Evolutionary conservation across 805 yeast species (phyloP), one percentile per base, ranked within the genome.

Genomic region (Candida gorgasii): DNA sequence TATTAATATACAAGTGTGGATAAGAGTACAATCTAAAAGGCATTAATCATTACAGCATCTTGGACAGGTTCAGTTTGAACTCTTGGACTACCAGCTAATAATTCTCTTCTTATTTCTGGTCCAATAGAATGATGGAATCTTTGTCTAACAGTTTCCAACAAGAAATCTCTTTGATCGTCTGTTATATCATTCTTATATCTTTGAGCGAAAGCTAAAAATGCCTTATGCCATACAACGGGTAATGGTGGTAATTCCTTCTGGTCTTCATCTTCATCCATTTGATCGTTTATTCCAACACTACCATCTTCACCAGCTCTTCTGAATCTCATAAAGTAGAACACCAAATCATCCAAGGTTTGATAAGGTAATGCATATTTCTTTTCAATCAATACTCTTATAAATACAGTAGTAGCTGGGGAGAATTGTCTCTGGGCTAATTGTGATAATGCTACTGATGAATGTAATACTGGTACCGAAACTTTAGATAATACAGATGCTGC

Each of bases 161-260:
- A 70, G 65, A 92, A 89, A 55, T 93, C 99, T 61, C 97, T 79
- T 73, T 93, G 99, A 61, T 93, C 99, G 55, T 89, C 96, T n/a
- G 99, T 93, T 45, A 93, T 88, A 72, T 93, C 99, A 59, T 93
- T 92, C 64, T 92, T 93, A 62, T 93, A 93, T 50, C 97, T 78
- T 69, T 90, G 97, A 26, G 97, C 96, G 70, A 93, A 93, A 1
- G 93, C 84, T 44, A 93, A 73, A 59, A 93, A 86, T 2, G 97
- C 92, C 63, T 92, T 95, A 63, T 95, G 98, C 98, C 99, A 93
- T 27, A 92, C 92, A 13, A 93, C 86, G 6, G 99, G 98, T 59
- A 93, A 74, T 38, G 77, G 78, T 18, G 84, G 81, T n/a, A 72
- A 57, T 32, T 52, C 39, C 8, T 35, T 18, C 9, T 28, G 28